Base-by-base conservation (phyloP, 202 grass and related monocot genomes). In the Elaeis oleifera region DNA sequence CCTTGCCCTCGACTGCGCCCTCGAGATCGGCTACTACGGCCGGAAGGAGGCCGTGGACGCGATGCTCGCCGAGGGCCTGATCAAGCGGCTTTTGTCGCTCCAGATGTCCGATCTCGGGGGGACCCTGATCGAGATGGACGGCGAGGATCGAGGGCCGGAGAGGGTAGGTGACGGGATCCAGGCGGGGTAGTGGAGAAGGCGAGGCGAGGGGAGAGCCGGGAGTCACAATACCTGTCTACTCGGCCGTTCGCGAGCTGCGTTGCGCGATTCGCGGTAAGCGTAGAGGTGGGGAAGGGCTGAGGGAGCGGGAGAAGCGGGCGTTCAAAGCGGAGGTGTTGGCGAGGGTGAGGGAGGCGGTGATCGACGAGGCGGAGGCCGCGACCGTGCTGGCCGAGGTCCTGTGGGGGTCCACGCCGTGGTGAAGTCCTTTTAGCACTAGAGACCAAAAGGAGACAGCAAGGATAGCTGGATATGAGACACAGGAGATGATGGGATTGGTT, bases 1-100 rank as follows among this genome's bases (percentile, higher is more conserved):
- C 25, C 74, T 70, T 25, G 88, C 87, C 24, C 67, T 97, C 16
- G 88, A 86, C 8, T 74, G 90, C 28, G 61, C 75, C 18, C 61
- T 97, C 58, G 71, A 65, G 50, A 70, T 97, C 11, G 88, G 79
- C 0, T 91, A 81, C 79, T 89, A 83, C 70, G 82, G 84, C 4
- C 92, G 84, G 14, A 79, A 69, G 32, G 88, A 91, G 71, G 85
- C 81, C 17, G 69, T 89, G 1, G 92, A 92, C 59, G 74, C 88
- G 51, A 79, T 97, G 58, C 64, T 92, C 57, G 65, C 79, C 36
- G 71, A 97, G 56, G 88, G 88, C 9, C 70, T 97, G 74, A 74
- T 97, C 5, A 92, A 97, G 71, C 84, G 94, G 16, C 74, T 97
- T 23, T 67, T 85, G 48, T 88, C 78, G 77, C 84, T 97, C 58